A percentile compares a stretch with the other conserved stretches of the same genome.
These are phyloP conservation scores for Luffa acutangula DNA, from an alignment of 306 rosid species.

Conservation along the genomic window DNA sequence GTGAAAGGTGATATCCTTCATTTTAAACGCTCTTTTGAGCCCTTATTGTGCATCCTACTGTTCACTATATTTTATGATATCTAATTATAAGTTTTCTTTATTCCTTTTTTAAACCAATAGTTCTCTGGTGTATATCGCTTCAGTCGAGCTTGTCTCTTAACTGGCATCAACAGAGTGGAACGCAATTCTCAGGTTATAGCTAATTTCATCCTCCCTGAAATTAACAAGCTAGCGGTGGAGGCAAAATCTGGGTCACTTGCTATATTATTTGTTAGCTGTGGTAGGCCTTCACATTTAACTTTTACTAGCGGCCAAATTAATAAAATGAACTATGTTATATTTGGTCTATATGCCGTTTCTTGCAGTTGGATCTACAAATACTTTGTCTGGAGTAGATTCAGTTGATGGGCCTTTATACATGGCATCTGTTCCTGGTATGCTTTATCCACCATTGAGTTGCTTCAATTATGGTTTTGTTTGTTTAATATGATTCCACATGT, in stretches of 20 bases:
- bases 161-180: conserved; percentile 24
- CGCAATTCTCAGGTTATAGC: conserved; percentile 38
- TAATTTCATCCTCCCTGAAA: conserved; percentile 53
- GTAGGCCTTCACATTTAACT: conserved; percentile 32
- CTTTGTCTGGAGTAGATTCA: conserved; percentile 28
- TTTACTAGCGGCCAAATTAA: conserved; percentile 3
- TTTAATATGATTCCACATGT: background rate
- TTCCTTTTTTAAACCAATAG: conserved; percentile 18
- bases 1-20: background rate
- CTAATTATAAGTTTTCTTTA: conserved; percentile 9
- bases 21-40: background rate
- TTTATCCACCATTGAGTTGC: background rate
- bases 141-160: conserved; percentile 38
- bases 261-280: conserved; percentile 57
- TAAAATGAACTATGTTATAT: background rate
- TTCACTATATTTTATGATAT: background rate
- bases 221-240: conserved; percentile 45
- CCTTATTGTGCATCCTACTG: background rate
- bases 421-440: conserved; percentile 53
- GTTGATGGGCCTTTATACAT: conserved; percentile 32
- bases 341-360: conserved; percentile 17
- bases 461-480: background rate
- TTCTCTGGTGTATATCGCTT: conserved; percentile 49
- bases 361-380: conserved; percentile 44
- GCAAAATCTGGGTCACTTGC: conserved; percentile 43